These are phyloP conservation scores for Thalassiosira mediterranea DNA, from an alignment of 352 stramenopile genomes.

Conservation along the genomic window DNA sequence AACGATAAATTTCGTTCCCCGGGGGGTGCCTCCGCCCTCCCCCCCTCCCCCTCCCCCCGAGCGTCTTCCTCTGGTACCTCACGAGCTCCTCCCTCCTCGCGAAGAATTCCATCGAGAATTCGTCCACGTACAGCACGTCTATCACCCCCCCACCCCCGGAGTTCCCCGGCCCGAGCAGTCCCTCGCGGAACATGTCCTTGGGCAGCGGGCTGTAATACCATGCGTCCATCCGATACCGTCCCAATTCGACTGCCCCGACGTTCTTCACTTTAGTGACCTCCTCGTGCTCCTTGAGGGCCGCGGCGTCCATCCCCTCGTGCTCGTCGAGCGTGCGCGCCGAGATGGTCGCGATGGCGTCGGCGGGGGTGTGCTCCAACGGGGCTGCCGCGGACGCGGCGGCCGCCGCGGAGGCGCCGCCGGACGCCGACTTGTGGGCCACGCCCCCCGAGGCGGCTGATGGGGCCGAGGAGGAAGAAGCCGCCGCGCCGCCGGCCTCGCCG, in stretches of 20 bases:
- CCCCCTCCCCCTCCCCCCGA: conserved; percentile 30
- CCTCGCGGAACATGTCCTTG: conserved; percentile 91
- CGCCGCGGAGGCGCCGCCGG: conserved; percentile 3
- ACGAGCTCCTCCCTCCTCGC: conserved; percentile 83
- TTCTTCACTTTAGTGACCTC: conserved; percentile 96
- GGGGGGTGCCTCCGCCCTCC: conserved; percentile 81
- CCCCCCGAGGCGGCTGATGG: neutral
- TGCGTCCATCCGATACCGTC: conserved; percentile 90
- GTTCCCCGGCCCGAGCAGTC: neutral
- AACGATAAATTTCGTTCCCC: conserved; percentile 86
- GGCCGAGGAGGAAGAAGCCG: neutral
- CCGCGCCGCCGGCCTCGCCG: neutral
- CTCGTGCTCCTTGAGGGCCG: conserved; percentile 96
- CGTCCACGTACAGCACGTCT: conserved; percentile 83
- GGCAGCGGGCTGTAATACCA: conserved; percentile 98
- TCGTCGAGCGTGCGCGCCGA: conserved; percentile 93
- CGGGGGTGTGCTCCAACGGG: conserved; percentile 38
- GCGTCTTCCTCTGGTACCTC: conserved; percentile 77
- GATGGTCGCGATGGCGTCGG: conserved; percentile 81
- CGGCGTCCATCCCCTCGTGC: conserved; percentile 97
- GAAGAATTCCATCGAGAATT: conserved; percentile 86
- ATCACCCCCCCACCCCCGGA: conserved; percentile 54
- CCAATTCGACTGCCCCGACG: conserved; percentile 94
- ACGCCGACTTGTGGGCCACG: neutral
- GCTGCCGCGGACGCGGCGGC: conserved; percentile 2